Evolutionary conservation across 2,329 filamentous ascomycete species (phyloP).

Genomic region (Apiospora aurea): DNA sequence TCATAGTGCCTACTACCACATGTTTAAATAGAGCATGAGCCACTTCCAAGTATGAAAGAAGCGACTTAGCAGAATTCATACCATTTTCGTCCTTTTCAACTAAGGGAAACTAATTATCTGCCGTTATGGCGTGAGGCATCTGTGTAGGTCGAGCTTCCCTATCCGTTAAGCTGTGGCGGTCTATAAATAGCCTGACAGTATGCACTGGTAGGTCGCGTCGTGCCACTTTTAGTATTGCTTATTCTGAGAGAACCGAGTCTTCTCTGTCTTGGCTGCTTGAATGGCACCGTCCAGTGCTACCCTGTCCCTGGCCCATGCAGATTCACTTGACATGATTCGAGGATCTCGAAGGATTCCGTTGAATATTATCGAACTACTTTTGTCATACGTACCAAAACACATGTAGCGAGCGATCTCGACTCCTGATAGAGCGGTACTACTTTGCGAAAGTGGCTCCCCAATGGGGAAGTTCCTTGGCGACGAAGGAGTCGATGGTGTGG

Average conservation of each 20-base stretch:
- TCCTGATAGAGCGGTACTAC: background rate
- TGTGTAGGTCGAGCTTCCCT: background rate
- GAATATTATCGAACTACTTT: too few relatives aligned
- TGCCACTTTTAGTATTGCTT: background rate
- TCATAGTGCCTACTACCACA: too few relatives aligned
- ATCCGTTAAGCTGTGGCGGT: background rate
- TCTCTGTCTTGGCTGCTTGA: background rate
- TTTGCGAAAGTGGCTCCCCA: background rate
- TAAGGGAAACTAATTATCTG: background rate
- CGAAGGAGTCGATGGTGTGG: background rate
- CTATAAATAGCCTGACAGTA: constrained; percentile 2
- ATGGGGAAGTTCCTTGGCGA: background rate
- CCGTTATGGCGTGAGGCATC: background rate
- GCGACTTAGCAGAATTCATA: background rate
- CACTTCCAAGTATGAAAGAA: background rate
- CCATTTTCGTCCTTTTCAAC: background rate
- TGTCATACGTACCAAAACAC: background rate
- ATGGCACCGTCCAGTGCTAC: background rate
- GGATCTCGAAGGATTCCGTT: background rate
- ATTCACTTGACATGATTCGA: background rate
- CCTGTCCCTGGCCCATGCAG: background rate
- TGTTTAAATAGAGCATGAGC: too few relatives aligned
- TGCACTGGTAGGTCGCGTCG: background rate
- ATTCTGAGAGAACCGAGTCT: background rate
- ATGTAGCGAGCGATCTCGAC: background rate